Percentiles rank a stretch among this genome's conserved stretches.
Conservation (phyloP, 768 basidiomycete genomes). For the Multifurca ochricompacta region DNA sequence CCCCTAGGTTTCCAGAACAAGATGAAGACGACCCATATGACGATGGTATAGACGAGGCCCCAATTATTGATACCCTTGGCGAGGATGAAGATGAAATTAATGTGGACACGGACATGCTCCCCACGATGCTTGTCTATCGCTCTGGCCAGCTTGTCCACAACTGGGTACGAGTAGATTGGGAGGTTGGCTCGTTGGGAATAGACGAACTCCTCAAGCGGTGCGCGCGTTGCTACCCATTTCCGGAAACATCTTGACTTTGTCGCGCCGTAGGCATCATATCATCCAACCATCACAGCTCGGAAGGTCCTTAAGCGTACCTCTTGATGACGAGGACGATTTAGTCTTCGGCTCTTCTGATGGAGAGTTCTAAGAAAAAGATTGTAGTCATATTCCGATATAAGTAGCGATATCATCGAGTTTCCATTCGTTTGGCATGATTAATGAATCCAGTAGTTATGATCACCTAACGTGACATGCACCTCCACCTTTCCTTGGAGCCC, state of each 20-base stretch:
- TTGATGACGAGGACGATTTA: conserved; percentile 19
- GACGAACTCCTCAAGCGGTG: conserved; percentile 63
- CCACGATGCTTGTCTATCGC: conserved; percentile 71
- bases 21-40: conserved; percentile 44
- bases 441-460: neutral
- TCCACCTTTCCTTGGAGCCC: neutral
- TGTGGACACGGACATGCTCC: conserved; percentile 73
- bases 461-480: neutral
- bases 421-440: neutral
- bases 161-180: conserved; percentile 87
- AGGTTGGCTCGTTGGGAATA: conserved; percentile 57
- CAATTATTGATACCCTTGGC: conserved; percentile 23
- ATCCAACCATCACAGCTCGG: conserved; percentile 1
- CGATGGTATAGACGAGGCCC: conserved; percentile 30
- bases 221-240: conserved; percentile 19
- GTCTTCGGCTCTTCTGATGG: conserved; percentile 10
- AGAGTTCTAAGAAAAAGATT: neutral
- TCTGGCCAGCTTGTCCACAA: conserved; percentile 79
- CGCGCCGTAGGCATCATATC: conserved; percentile 7
- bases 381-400: neutral
- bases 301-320: neutral
- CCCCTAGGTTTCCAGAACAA: conserved; percentile 24
- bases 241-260: neutral
- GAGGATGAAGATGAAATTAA: conserved; percentile 44
- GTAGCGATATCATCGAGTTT: neutral